These are phyloP conservation scores for Exserohilum turcica DNA, from an alignment of 2,329 filamentous ascomycete species.

Conservation along the genomic window DNA sequence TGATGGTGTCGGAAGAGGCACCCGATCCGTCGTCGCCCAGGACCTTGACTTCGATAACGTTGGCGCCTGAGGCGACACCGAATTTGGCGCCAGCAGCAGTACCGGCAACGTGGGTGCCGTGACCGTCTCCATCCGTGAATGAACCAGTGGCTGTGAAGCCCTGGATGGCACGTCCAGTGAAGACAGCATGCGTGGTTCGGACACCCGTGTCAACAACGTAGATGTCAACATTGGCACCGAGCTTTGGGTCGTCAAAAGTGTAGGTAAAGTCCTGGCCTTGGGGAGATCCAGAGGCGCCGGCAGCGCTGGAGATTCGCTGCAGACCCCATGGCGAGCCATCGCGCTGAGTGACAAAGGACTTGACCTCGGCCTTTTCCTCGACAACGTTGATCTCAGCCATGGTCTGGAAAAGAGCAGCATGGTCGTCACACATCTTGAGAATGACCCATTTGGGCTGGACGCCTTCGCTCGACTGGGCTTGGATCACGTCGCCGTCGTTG, in stretches of 20 bases:
- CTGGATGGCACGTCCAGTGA: constrained; percentile 51
- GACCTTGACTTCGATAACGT: constrained; percentile 59
- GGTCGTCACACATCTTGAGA: constrained; percentile 49
- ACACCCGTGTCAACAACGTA: constrained; percentile 58
- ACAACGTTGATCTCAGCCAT: constrained; percentile 51
- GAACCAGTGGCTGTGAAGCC: constrained; percentile 48
- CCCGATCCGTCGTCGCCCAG: constrained; percentile 55
- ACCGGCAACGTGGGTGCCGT: constrained; percentile 56
- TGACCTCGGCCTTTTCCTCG: constrained; percentile 48
- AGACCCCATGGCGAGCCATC: constrained; percentile 54
- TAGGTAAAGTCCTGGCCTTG: constrained; percentile 50
- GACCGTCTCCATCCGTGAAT: constrained; percentile 51
- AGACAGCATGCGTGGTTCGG: constrained; percentile 52
- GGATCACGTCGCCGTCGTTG: constrained; percentile 37
- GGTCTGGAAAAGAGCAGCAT: constrained; percentile 46
- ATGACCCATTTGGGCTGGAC: constrained; percentile 49
- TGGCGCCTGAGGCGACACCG: constrained; percentile 56
- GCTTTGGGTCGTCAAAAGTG: constrained; percentile 42
- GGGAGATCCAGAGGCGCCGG: constrained; percentile 40
- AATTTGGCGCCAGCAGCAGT: constrained; percentile 52
- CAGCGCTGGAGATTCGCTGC: constrained; percentile 50
- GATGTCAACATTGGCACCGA: constrained; percentile 54
- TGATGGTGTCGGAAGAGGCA: constrained; percentile 54
- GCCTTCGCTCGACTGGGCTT: constrained; percentile 46
- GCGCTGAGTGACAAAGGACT: constrained; percentile 36